Evolutionary conservation across 495 filamentous ascomycete genomes (phyloP).

Genomic region (Penicillium fimorum): DNA sequence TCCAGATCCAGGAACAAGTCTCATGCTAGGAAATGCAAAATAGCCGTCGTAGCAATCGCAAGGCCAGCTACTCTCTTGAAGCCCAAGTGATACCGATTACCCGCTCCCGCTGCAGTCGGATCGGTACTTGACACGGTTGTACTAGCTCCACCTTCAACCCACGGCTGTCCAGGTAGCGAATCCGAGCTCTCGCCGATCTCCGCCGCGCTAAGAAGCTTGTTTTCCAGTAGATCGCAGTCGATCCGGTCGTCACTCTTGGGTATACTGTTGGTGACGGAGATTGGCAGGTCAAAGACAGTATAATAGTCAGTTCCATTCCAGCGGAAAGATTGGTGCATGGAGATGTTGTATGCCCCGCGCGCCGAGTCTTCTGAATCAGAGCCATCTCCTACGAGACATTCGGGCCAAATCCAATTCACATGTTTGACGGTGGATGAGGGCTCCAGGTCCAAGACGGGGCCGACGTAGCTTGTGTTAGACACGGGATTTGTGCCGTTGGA

Average conservation of each 20-base stretch:
- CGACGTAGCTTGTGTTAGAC: conserved; percentile 54
- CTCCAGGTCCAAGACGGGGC: conserved; percentile 60
- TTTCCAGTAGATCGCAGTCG: conserved; percentile 21
- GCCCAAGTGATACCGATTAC: neutral
- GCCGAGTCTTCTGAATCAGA: conserved; percentile 24
- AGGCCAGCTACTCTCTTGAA: conserved; percentile 5
- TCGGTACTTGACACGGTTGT: conserved; percentile 11
- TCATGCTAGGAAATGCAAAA: conserved; percentile 6
- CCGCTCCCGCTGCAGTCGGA: conserved; percentile 6
- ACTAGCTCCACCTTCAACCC: conserved; percentile 14
- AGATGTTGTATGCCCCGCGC: conserved; percentile 54
- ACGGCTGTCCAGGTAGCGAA: conserved; percentile 22
- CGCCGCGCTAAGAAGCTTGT: conserved; percentile 14
- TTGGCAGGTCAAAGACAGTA: conserved; percentile 67
- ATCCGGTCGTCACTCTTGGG: conserved; percentile 17
- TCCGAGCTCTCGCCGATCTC: conserved; percentile 20
- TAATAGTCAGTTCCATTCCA: conserved; percentile 61
- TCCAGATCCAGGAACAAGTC: neutral
- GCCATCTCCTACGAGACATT: conserved; percentile 61
- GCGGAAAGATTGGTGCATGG: conserved; percentile 65
- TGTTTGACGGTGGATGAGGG: conserved; percentile 66
- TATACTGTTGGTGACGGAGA: conserved; percentile 65
- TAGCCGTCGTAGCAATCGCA: conserved; percentile 8
- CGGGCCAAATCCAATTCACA: conserved; percentile 66
- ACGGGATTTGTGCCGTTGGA: conserved; percentile 55